Evolutionary conservation across 495 filamentous ascomycete species (phyloP).

Genomic region (Geoglossum glabrum): DNA sequence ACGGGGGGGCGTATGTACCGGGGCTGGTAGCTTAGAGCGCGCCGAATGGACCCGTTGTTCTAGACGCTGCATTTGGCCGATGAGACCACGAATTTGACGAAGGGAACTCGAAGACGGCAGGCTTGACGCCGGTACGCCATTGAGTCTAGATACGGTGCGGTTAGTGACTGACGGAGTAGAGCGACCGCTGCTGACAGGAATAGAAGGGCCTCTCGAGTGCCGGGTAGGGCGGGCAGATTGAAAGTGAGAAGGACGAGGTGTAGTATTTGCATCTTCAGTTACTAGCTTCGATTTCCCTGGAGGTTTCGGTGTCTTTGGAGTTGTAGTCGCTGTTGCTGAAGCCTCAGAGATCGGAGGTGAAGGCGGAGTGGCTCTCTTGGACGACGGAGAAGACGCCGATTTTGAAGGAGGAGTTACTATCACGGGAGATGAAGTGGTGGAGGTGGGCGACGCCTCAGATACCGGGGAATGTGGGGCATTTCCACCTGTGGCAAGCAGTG

Average conservation of each 20-base stretch:
- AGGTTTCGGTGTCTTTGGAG: conserved; percentile 9
- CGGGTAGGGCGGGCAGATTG: conserved; percentile 14
- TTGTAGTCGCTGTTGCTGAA: conserved; percentile 17
- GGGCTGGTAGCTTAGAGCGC: conserved; percentile 73
- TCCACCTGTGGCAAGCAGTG: conserved; percentile 23
- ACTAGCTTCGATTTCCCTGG: conserved; percentile 5
- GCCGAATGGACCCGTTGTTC: conserved; percentile 88
- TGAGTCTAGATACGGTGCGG: conserved; percentile 21
- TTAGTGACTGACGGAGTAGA: conserved; percentile 22
- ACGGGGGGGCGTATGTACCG: conserved; percentile 60
- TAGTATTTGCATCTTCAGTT: conserved; percentile 21
- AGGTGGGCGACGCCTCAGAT: conserved; percentile 25
- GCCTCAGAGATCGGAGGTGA: conserved; percentile 39
- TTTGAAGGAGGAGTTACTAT: conserved; percentile 1
- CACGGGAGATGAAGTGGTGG: conserved; percentile 18
- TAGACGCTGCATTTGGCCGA: conserved; percentile 89
- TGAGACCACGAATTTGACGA: conserved; percentile 77
- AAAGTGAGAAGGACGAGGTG: conserved; percentile 24
- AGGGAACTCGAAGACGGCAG: conserved; percentile 70
- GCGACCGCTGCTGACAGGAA: conserved; percentile 24
- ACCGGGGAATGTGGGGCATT: conserved; percentile 22
- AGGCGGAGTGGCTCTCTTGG: conserved; percentile 53
- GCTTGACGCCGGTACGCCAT: conserved; percentile 15
- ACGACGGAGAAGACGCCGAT: conserved; percentile 36
- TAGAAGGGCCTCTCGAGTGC: conserved; percentile 33